A percentile compares a stretch with the other conserved stretches of the same genome.
These are phyloP conservation scores for Coniella lustricola DNA, from an alignment of 2,329 filamentous ascomycete genomes.

Conservation along the genomic window DNA sequence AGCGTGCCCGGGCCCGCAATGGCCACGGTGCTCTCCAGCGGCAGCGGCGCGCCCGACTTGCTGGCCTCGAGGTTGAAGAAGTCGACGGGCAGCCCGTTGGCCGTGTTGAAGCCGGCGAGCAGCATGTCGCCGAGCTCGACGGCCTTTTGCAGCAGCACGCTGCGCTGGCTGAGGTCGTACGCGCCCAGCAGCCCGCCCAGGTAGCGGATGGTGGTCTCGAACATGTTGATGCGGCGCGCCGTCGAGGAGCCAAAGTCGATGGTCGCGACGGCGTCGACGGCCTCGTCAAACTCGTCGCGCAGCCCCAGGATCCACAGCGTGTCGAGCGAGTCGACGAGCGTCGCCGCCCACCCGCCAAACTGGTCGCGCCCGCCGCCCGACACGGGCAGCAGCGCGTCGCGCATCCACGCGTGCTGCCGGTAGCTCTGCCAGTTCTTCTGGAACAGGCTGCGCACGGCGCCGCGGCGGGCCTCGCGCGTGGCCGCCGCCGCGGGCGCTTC, in stretches of 20 bases:
- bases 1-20: slow-evolving; percentile 53
- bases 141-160: slow-evolving; percentile 35
- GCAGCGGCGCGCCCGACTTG: slow-evolving; percentile 28
- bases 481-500: slow-evolving; percentile 19
- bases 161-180: slow-evolving; percentile 27
- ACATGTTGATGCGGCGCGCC: slow-evolving; percentile 30
- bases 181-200: slow-evolving; percentile 32
- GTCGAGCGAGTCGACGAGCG: slow-evolving; percentile 45
- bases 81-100: slow-evolving; percentile 38
- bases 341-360: slow-evolving; percentile 46
- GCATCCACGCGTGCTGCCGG: slow-evolving; percentile 39
- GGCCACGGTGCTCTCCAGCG: slow-evolving; percentile 31
- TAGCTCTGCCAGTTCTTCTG: slow-evolving; percentile 36
- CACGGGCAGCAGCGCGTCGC: slow-evolving; percentile 40
- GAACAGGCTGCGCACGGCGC: slow-evolving; percentile 29
- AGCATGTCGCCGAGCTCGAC: slow-evolving; percentile 39
- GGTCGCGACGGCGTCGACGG: slow-evolving; percentile 31
- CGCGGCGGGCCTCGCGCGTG: slow-evolving; percentile 25
- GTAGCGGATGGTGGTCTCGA: slow-evolving; percentile 40
- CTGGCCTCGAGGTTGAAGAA: slow-evolving; percentile 38
- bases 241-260: slow-evolving; percentile 37
- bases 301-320: slow-evolving; percentile 44
- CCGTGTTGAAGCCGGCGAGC: slow-evolving; percentile 38
- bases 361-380: slow-evolving; percentile 33
- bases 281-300: slow-evolving; percentile 40